phyloP scores from a whole-genome alignment of 1,139 yeast species.

The Lodderomyces parapsilosis region DNA sequence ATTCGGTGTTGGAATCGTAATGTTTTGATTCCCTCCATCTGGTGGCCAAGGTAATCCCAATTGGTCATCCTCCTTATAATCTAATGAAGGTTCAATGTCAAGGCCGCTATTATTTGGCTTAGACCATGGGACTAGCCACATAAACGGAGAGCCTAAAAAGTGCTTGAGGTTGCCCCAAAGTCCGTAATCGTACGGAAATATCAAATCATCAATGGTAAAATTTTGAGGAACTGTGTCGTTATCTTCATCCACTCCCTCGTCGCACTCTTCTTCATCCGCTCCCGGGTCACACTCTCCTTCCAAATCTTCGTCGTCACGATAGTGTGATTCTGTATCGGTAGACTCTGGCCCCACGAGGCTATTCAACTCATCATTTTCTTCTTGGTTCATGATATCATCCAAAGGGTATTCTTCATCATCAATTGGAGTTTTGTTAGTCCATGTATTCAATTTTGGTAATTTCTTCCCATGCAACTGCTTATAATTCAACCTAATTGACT shows the following conservation, averaged over 20 bases:
- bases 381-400: slow-evolving; percentile 14
- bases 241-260: not conserved
- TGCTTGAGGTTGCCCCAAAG: slow-evolving; percentile 50
- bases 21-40: slow-evolving; percentile 59
- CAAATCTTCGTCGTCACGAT: not conserved
- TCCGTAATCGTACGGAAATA: slow-evolving; percentile 84
- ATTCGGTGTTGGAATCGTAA: slow-evolving; percentile 17
- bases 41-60: slow-evolving; percentile 84
- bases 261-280: slow-evolving; percentile 4
- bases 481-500: slow-evolving; percentile 49
- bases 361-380: not conserved
- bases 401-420: slow-evolving; percentile 12
- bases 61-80: slow-evolving; percentile 55
- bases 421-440: slow-evolving; percentile 29
- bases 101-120: slow-evolving; percentile 45
- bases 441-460: slow-evolving; percentile 48
- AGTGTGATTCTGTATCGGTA: slow-evolving; percentile 9
- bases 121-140: slow-evolving; percentile 75
- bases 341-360: slow-evolving; percentile 4
- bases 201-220: slow-evolving; percentile 55
- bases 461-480: slow-evolving; percentile 37
- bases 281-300: slow-evolving; percentile 3
- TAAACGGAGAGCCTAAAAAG: slow-evolving; percentile 56
- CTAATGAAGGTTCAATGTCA: slow-evolving; percentile 51
- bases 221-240: slow-evolving; percentile 21